Base-by-base conservation (phyloP, 2,329 filamentous ascomycete species). In the Colletotrichum destructivum region DNA sequence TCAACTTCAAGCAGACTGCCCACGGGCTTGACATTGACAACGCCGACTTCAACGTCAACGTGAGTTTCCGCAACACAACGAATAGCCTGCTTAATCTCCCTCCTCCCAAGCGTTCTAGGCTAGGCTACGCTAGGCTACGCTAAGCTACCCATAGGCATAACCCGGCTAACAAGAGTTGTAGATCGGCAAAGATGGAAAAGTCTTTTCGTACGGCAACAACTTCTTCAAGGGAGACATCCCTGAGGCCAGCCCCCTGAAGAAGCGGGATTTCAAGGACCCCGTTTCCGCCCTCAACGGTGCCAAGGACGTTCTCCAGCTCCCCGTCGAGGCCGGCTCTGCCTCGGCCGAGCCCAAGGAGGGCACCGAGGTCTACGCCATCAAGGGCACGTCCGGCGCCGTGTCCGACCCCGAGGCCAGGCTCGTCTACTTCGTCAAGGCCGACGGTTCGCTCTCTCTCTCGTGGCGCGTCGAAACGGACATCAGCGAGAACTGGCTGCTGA, bases 391-490 rank as follows among this genome's bases (percentile, higher is more conserved):
- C 2, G 86, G 86, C 16, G 82, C 84, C 4, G 77, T 82, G 42
- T 82, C 82, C 21, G 86, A 87, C 66, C 87, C 87, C 3, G 83
- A 86, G 75, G 86, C 85, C 13, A 82, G 82, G 65, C 80, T 88
- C 16, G 84, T 87, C 72, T 89, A 89, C 78, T 81, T 88, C 62
- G 81, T 84, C 73, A 85, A 83, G 73, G 75, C 79, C 0, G 82
- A 86, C 40, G 83, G 82, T 52, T 78, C 76, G 3, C 79, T 89
- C 7, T 81, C 82, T 7, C 79, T 88, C 46, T 81, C 85, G 0
- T 89, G 87, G 87, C 82, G 86, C 75, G 79, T 89, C 13, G 86
- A 88, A 80, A 88, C 86, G 2, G 86, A 89, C 68, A 78, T 88
- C 57, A 72, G 81, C 16, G 82, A 83, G 72, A 85, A 88, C 77